phyloP scores from a whole-genome alignment of 2,329 filamentous ascomycete genomes.

The Escovopsis sp. region DNA sequence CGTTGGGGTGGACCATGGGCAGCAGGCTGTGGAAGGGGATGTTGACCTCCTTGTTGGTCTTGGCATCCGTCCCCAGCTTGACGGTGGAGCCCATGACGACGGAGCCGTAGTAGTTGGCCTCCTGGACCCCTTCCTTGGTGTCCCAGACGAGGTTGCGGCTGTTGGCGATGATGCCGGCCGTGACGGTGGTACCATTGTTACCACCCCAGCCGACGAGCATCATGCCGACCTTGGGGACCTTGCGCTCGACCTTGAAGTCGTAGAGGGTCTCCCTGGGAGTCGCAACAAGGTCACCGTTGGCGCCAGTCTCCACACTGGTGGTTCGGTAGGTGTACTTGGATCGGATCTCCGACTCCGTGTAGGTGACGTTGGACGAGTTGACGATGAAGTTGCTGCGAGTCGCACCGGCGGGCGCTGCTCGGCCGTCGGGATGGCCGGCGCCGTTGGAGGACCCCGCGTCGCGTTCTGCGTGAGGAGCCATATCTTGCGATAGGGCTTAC shows the following conservation, averaged over 20 bases:
- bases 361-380: conserved; percentile 80
- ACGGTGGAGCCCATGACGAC: conserved; percentile 94
- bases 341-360: conserved; percentile 75
- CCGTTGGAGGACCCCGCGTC: conserved; percentile 42
- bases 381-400: conserved; percentile 63
- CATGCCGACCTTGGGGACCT: conserved; percentile 82
- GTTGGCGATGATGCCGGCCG: conserved; percentile 93
- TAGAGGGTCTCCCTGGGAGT: conserved; percentile 80
- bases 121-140: conserved; percentile 72
- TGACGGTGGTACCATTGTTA: conserved; percentile 96
- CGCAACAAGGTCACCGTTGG: conserved; percentile 64
- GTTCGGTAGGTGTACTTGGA: conserved; percentile 96
- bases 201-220: conserved; percentile 98
- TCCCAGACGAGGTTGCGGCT: conserved; percentile 77
- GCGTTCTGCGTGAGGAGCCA: conserved; percentile 82
- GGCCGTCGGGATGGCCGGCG: conserved; percentile 34
- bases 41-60: conserved; percentile 80
- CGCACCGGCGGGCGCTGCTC: conserved; percentile 30
- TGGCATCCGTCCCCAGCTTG: conserved; percentile 80
- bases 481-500: conserved; percentile 30
- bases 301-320: conserved; percentile 59
- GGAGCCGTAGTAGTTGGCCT: conserved; percentile 96
- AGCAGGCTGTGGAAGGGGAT: conserved; percentile 89
- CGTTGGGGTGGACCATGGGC: conserved; percentile 94
- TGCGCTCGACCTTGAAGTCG: conserved; percentile 94